phyloP scores from a whole-genome alignment of 2,329 filamentous ascomycete genomes.

The Canariomyces notabilis region DNA sequence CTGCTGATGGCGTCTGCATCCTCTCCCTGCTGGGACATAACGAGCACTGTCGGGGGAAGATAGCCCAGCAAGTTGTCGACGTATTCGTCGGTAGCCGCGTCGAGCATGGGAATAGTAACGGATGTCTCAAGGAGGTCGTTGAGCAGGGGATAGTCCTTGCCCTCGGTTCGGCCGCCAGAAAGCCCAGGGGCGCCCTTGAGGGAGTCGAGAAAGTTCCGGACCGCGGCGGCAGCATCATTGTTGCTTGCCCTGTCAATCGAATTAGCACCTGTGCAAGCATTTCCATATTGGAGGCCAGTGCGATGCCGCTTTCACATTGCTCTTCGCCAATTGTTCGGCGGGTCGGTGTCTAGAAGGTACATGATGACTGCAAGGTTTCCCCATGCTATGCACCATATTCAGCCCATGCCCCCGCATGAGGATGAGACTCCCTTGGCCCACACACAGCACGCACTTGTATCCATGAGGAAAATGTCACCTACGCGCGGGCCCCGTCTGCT shows the following conservation, averaged over 20 bases:
- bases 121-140: slow-evolving; percentile 77
- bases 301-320: slow-evolving; percentile 19
- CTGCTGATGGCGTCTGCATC: slow-evolving; percentile 51
- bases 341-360: slow-evolving; percentile 22
- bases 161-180: slow-evolving; percentile 38
- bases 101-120: slow-evolving; percentile 72
- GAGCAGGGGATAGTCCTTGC: slow-evolving; percentile 73
- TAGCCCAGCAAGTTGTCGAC: slow-evolving; percentile 72
- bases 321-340: slow-evolving; percentile 14
- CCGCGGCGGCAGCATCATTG: slow-evolving; percentile 67
- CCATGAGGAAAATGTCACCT: slow-evolving; percentile 57
- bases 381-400: slow-evolving; percentile 18
- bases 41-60: slow-evolving; percentile 72
- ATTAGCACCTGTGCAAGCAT: slow-evolving; percentile 15
- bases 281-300: slow-evolving; percentile 3
- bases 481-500: slow-evolving; percentile 97
- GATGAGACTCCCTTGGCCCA: not conserved
- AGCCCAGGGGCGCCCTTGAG: slow-evolving; percentile 54
- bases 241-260: slow-evolving; percentile 17
- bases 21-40: slow-evolving; percentile 65
- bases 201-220: slow-evolving; percentile 85
- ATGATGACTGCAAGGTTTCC: slow-evolving; percentile 19
- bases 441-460: slow-evolving; percentile 13
- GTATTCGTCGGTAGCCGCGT: slow-evolving; percentile 57
- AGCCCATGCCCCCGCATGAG: slow-evolving; percentile 4